Base-by-base conservation (phyloP, 495 filamentous ascomycete genomes). In the Podospora bellae-mahoneyi region DNA sequence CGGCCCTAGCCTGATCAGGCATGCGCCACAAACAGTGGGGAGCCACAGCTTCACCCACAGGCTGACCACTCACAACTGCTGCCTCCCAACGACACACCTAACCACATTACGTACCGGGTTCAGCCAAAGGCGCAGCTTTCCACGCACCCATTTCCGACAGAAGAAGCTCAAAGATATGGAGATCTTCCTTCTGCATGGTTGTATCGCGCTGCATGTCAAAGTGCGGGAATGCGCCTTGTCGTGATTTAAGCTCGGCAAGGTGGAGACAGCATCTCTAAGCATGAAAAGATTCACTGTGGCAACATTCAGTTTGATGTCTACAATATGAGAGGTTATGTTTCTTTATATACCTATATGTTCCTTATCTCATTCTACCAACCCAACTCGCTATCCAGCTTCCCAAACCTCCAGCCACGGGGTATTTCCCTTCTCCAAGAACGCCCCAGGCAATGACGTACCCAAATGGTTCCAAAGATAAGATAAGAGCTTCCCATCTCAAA, bases 31-130 rank as follows among this genome's bases (percentile, higher is more conserved):
- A 9, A 20, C 32, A 61, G 60, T 19, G 30, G 54, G 64, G 53
- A 27, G 30, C 27, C 19, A 20, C 2, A 58, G 55, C 19, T 32
- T 48, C 20, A 48, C 9, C 39, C 39, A 16, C 39, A 48, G 39
- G 39, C 62, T 58, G 61, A 60, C 71, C 71, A 73, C 66, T 73
- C 73, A 71, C 64, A 62, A 53, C 26, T 32, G 56, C n/a, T 18
- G 60, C 20, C 30, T 34, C 57, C 39, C 28, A 55, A 19, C 10
- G n/a, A 53, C 39, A 60, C 63, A 74, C 65, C 67, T 70, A 70
- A 74, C 70, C 59, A n/a, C 70, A 74, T 74, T 74, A 74, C 72
- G 72, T 74, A 67, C 44, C 59, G 5, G 20, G 30, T 30, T 66
- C 23, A 20, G 28, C 15, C 4, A 32, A 58, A 34, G 23, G 1